Evolutionary conservation across 345 rosid genomes (phyloP), one percentile per base, ranked within the genome.

Genomic region (Eutrema heterophyllum): DNA sequence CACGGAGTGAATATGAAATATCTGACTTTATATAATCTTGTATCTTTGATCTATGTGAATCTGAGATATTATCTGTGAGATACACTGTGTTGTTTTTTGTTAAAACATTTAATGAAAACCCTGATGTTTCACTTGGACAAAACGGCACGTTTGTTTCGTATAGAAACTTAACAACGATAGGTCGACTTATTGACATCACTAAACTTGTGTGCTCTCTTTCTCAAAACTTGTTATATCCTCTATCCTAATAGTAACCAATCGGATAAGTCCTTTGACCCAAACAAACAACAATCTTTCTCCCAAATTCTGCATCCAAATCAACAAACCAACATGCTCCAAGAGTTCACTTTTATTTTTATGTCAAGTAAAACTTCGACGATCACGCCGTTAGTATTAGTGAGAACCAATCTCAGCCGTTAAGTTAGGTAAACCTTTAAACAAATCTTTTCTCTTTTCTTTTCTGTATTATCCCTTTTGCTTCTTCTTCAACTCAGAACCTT

Each of bases 31-130:
- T 56, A 73, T 65, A 57, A 73, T 54, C 52, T 65, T 40, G 38
- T 33, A 10, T 50, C 71, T 70, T 44, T 45, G 18, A 63, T 21
- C 78, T 75, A 13, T 67, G 74, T 68, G 79, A 75, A 75, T 68
- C 73, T 41, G 18, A 67, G 38, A 40, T 58, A 50, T 55, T n/a
- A 44, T 44, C 57, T 67, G 72, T 74, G 73, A 59, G 73, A 74
- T 74, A 59, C 65, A 69, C 45, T 52, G 16, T 75, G 57, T 68
- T 54, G 27, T 70, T 30, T 63, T 70, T 11, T 29, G 51, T 55
- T 54, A 63, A 62, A 62, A 44, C 70, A 36, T 39, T 29, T 52
- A 70, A 61, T 54, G 71, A 70, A 70, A 76, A 54, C 39, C 46
- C n/a, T 76, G 33, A 9, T 70, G 54, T 76, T 55, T 49, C 58